Evolutionary conservation across 179 eudicot genomes (phyloP), one percentile per base, ranked within the genome.

Genomic region (Spergularia azorica): DNA sequence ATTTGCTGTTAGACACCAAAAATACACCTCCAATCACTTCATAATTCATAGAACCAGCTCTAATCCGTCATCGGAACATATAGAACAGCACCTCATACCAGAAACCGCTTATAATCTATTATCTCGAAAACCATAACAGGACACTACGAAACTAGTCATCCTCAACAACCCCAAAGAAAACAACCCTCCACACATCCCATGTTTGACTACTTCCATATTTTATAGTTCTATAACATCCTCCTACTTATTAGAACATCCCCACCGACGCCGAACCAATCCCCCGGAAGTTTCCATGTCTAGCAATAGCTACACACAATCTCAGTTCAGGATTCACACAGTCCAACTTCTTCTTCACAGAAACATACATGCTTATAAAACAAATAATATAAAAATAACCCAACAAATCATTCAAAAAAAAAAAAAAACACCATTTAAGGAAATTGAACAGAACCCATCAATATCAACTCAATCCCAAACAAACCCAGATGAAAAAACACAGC

Each of bases 381-480:
- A 63, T 5, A 59, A 17, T 15, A 9, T 61, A 9, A 59, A 17
- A 10, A 11, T 3, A 5, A 39, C 6, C 2, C 18, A 38, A 13
- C 68, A 3, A 58, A 3, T 9, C 43, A 48, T 38, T 64, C 3
- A n/a, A 39, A 48, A 6, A 4, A 74, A 5, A n/a, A 39, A 48
- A 6, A 4, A 74, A 5, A 7, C 6, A 2, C 15, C 5, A 41
- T 43, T 9, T 2, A 6, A 16, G 12, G 3, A 16, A n/a, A 15
- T 39, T 21, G 2, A 2, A 15, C 17, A 32, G 18, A 39, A 21
- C 48, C 32, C 56, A 67, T 1, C 56, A 68, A 51, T 32, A 32
- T 14, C 43, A 68, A 61, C 36, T 57, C 51, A 70, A 55, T 5
- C 32, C 70, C 14, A 61, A 68, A 26, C 58, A 71, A 16, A 76